Evolutionary conservation across 768 basidiomycete species (phyloP), one percentile per base, ranked within the genome.

Genomic region (Hypsizygus marmoreus): DNA sequence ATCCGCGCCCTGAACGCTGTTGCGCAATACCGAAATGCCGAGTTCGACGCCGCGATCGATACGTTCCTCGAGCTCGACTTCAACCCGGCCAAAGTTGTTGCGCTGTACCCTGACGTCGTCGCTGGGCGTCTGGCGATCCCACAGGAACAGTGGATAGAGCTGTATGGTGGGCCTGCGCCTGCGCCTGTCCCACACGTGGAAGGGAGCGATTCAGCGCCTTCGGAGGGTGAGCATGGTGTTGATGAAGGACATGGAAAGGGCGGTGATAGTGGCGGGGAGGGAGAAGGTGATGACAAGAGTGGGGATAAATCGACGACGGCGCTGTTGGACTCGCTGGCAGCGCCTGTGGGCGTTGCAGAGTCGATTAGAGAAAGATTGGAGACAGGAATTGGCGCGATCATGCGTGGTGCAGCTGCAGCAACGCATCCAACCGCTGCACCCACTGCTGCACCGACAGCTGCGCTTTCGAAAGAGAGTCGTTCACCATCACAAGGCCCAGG

Each of bases 61-160:
- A 80, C 84, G 0, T 94, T 98, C 63, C 78, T 94, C 37, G 81
- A 87, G 31, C 82, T 95, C 31, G 87, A 97, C 53, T 73, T 94
- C 54, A 95, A 95, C 58, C 97, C 97, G 0, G 91, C 95, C 0
- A 92, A 94, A 59, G 91, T 99, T 3, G 77, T 98, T 16, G 87
- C 94, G 1, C 70, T 98, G 5, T 99, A 91, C 64, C 89, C 91
- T 0, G 82, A 88, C 26, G 73, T 74, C 10, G 79, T 98, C 3
- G 79, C 92, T 1, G 95, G 95, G 5, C 76, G 89, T 24, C 66
- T 97, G 6, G 73, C 83, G 4, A 79, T 87, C 0, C 79, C 84
- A 9, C 76, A 69, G 33, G 84, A 85, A 1, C 68, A 73, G 6
- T 94, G 92, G 89, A 85, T 95, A 58, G 71, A 76, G 4, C 67